These are phyloP conservation scores for Candida odintsovae DNA, from an alignment of 805 yeast species.

Conservation along the genomic window DNA sequence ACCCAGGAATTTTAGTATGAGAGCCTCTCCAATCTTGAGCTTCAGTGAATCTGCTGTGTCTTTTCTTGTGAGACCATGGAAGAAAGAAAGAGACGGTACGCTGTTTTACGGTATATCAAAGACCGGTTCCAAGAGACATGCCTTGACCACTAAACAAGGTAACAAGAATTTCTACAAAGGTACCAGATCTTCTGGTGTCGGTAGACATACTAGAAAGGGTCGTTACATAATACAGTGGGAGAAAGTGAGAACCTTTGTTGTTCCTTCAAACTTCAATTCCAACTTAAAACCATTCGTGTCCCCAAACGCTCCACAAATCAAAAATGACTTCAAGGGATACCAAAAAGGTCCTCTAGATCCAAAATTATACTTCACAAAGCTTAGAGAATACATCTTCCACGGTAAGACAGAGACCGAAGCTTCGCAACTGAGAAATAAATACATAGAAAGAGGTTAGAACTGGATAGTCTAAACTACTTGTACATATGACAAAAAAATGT, in stretches of 20 bases:
- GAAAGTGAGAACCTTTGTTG: slow-evolving; percentile 86
- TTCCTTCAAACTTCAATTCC: slow-evolving; percentile 46
- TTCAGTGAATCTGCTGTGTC: slow-evolving; percentile 42
- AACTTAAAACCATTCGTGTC: slow-evolving; percentile 73
- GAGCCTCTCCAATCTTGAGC: slow-evolving; percentile 37
- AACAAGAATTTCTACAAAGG: slow-evolving; percentile 94
- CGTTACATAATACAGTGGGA: slow-evolving; percentile 73
- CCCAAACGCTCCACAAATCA: slow-evolving; percentile 62
- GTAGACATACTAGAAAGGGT: slow-evolving; percentile 69
- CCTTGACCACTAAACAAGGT: slow-evolving; percentile 89
- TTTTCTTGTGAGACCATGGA: slow-evolving; percentile 81
- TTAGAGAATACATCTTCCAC: slow-evolving; percentile 67
- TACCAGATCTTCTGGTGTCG: slow-evolving; percentile 92
- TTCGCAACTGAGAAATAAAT: slow-evolving; percentile 16
- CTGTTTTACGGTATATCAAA: slow-evolving; percentile 76
- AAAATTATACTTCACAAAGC: slow-evolving; percentile 61
- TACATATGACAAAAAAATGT: slow-evolving; percentile 6
- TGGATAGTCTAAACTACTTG: slow-evolving; percentile 8
- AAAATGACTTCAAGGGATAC: slow-evolving; percentile 66
- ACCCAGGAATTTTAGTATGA: slow-evolving; percentile 30
- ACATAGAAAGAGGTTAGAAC: slow-evolving; percentile 27
- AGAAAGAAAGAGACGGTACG: slow-evolving; percentile 74
- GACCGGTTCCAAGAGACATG: slow-evolving; percentile 75
- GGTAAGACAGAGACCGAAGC: slow-evolving; percentile 49
- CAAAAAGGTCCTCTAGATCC: slow-evolving; percentile 69